Base-by-base conservation (phyloP, 2,329 filamentous ascomycete species). In the Hymenoscyphus infarciens region DNA sequence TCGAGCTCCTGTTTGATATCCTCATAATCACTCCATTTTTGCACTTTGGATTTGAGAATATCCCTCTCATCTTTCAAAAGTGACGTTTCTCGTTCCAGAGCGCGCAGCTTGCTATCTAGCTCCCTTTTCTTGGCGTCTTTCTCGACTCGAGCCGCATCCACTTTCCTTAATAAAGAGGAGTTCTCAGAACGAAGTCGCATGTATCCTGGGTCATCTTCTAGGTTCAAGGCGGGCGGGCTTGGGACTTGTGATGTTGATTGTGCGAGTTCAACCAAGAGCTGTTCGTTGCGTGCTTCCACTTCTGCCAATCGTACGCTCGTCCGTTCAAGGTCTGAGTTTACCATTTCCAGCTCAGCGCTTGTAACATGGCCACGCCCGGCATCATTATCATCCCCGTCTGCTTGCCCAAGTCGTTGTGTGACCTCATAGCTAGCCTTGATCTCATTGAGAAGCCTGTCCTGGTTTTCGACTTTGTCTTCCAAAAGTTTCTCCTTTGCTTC, bases 371-470 rank as follows among this genome's bases (percentile, higher is more conserved):
- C 85, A 29, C 83, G 82, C 31, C 81, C 81, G 19, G 73, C 77
- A 29, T 84, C 83, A 19, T 80, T 77, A 22, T 89, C 86, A 10
- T 78, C 78, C 59, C 85, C 84, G 38, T 89, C 88, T 15, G 87
- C 86, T 68, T 87, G 88, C 59, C 88, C 93, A 58, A 99, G 81
- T 58, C 95, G 85, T 75, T 98, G 93, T 55, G 91, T 95, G 61
- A 99, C 95, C 76, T 99, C 95, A 74, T 97, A 97, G 78, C 88
- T 97, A 29, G 95, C 95, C 77, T 97, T 98, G 74, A 98, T 87
- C 75, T 99, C 96, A 73, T 90, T 97, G 69, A 99, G 78, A 45
- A 99, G 78, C 6, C 92, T 87, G 57, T 99, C 95, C 74, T 99
- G 94, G 70, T 89, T 96, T 75, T 97, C 94, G 2, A 96, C 82